Evolutionary conservation across 1,139 yeast genomes (phyloP), one percentile per base, ranked within the genome.

Genomic region (Dujonia santamariae): DNA sequence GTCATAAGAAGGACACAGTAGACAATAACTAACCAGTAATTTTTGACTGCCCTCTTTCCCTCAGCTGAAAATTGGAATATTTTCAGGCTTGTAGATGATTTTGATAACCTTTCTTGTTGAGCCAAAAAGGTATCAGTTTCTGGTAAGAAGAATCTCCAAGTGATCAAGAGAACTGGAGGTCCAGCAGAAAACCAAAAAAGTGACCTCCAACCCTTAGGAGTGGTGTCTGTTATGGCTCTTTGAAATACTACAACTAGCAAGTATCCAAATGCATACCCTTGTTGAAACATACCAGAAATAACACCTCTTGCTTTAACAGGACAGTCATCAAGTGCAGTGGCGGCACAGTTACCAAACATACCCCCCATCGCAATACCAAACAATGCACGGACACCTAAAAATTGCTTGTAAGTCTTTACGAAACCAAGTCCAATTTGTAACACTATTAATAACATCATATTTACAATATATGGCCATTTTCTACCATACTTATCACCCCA

Each of bases 291-390:
- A 33, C 72, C 72, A 28, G 64, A 58, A 36, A 66, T 40, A n/a
- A 63, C 53, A 37, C 72, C 72, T 47, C 67, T 53, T 19, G 72
- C 65, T 8, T 44, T 54, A 15, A 42, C 43, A 7, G 70, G 69
- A 32, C 65, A 56, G 44, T 62, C 70, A 35, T 63, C 64, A 35
- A 64, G 51, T 11, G 71, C 63, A 27, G 56, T 58, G n/a, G 67
- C 64, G 15, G 66, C 57, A 34, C 65, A 56, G 33, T 60, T 57
- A 32, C 71, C 71, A 41, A 51, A 67, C 7, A 66, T 45, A 31
- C 71, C 70, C 26, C 72, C 72, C 73, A 67, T 67, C 25, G 63
- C 65, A 39, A 64, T 49, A 19, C 73, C 72, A 41, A 67, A 67
- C 19, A 65, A 38, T 1, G 72, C 67, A 38, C 72, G 48, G 2